These are phyloP conservation scores for Daldinia vernicosa DNA, from an alignment of 495 filamentous ascomycete genomes.

Conservation along the genomic window DNA sequence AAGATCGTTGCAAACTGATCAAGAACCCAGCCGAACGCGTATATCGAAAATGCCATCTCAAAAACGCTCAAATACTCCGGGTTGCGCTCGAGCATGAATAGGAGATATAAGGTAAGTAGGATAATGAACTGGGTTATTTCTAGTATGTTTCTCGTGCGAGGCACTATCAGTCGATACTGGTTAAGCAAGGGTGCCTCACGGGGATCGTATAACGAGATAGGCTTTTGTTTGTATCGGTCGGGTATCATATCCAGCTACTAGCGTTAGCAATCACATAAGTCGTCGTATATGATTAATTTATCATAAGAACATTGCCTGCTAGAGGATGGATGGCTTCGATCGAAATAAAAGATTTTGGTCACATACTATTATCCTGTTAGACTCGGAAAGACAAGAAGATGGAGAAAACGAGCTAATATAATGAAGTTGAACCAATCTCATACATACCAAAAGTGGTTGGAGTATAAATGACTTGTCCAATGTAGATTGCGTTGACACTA, in stretches of 20 bases:
- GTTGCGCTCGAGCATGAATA: constrained; percentile 69
- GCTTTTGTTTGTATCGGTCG: constrained; percentile 76
- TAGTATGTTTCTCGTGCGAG: constrained; percentile 71
- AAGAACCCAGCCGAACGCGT: constrained; percentile 74
- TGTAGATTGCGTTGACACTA: constrained; percentile 72
- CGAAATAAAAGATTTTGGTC: background rate
- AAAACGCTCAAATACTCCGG: constrained; percentile 55
- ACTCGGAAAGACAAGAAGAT: background rate
- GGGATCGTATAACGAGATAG: constrained; percentile 75
- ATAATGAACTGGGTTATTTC: constrained; percentile 73
- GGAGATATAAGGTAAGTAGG: constrained; percentile 68
- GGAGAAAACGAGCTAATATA: background rate
- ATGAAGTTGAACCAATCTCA: background rate
- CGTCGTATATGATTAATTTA: background rate
- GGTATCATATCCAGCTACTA: constrained; percentile 69
- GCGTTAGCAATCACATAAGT: constrained; percentile 12
- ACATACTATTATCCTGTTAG: constrained; percentile 36
- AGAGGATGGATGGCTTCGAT: background rate
- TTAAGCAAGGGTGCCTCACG: constrained; percentile 71
- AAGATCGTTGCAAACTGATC: constrained; percentile 77
- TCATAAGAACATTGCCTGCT: background rate
- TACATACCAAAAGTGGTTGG: constrained; percentile 64
- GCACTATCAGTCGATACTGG: constrained; percentile 78
- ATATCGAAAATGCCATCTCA: constrained; percentile 70
- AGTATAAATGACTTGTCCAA: constrained; percentile 73